Percentiles rank a stretch among this genome's conserved stretches.
Evolutionary conservation across 305 asterid species (phyloP).

Genomic region (Galium porrigens): DNA sequence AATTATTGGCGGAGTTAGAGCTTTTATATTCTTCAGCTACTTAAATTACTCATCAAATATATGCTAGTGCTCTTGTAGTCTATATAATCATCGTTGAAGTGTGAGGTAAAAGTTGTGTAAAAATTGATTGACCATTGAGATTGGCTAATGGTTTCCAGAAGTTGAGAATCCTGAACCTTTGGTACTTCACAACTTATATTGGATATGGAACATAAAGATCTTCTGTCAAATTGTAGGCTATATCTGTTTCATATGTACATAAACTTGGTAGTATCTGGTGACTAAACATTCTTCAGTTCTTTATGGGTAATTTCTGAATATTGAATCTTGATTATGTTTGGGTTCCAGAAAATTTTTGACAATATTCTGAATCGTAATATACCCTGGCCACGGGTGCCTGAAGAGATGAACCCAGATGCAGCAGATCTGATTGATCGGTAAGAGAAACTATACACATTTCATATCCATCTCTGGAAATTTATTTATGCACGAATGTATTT

Average conservation of each 20-base stretch:
- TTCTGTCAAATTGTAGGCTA: neutral
- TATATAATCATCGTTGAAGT: neutral
- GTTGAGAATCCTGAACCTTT: neutral
- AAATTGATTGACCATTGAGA: neutral
- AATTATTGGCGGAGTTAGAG: neutral
- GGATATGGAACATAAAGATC: neutral
- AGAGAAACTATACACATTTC: constrained; percentile 17
- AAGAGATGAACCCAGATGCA: constrained; percentile 85
- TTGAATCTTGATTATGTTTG: constrained; percentile 10
- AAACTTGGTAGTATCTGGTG: neutral
- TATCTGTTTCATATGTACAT: neutral
- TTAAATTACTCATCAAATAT: neutral
- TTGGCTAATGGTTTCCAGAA: neutral
- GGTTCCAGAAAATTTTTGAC: constrained; percentile 72
- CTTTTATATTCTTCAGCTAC: neutral
- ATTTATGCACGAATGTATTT: neutral
- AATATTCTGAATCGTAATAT: constrained; percentile 94
- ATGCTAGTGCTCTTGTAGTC: neutral
- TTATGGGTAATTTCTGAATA: constrained; percentile 3
- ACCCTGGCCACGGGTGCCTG: constrained; percentile 88
- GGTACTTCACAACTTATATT: neutral
- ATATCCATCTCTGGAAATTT: neutral
- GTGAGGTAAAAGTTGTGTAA: neutral
- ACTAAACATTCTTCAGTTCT: constrained; percentile 4
- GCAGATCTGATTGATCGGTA: constrained; percentile 81